phyloP scores from a whole-genome alignment of 2,329 filamentous ascomycete species.

The Didymella keratinophila region DNA sequence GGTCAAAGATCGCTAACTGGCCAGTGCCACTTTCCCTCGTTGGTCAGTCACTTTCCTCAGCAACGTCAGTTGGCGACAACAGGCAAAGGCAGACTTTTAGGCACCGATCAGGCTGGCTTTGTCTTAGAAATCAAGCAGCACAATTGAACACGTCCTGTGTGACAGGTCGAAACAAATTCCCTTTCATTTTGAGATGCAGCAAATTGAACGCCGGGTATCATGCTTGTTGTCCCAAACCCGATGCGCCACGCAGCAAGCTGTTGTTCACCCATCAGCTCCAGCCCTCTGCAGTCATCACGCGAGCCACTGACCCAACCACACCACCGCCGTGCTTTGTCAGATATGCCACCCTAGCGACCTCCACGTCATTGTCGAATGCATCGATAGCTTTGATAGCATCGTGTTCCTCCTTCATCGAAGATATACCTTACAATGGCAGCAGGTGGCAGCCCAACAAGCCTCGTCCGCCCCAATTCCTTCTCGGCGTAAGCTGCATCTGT shows the following conservation, averaged over 20 bases:
- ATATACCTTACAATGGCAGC: slow-evolving; percentile 69
- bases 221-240: slow-evolving; percentile 41
- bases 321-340: slow-evolving; percentile 11
- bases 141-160: not conserved
- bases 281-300: slow-evolving; percentile 9
- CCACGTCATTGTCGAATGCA: slow-evolving; percentile 3
- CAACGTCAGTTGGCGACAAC: slow-evolving; percentile 22
- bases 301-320: slow-evolving; percentile 12
- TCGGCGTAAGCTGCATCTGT: slow-evolving; percentile 76
- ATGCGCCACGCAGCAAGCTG: slow-evolving; percentile 46
- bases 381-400: not conserved
- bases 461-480: slow-evolving; percentile 86
- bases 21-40: slow-evolving; percentile 19
- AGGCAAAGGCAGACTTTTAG: slow-evolving; percentile 33
- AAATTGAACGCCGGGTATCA: slow-evolving; percentile 46
- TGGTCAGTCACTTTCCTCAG: slow-evolving; percentile 12
- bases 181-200: slow-evolving; percentile 14
- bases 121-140: slow-evolving; percentile 27
- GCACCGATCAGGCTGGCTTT: slow-evolving; percentile 31
- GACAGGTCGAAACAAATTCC: not conserved
- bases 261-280: slow-evolving; percentile 24
- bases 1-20: slow-evolving; percentile 20
- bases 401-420: not conserved
- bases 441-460: slow-evolving; percentile 92
- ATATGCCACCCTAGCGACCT: not conserved